Base-by-base conservation (phyloP, 179 eudicot genomes). In the Pouteria campechiana region DNA sequence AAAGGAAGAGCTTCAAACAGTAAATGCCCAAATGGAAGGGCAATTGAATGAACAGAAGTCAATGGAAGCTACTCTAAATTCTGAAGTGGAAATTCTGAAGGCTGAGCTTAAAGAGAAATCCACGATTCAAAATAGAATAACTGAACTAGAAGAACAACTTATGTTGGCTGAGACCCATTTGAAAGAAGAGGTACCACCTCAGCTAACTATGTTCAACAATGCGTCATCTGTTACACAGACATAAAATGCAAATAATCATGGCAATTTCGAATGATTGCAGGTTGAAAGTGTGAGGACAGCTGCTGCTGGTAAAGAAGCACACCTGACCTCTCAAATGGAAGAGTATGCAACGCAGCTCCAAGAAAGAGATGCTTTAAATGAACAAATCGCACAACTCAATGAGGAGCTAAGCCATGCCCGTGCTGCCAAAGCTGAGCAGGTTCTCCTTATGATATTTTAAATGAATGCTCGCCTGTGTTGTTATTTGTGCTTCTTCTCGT, bases 111-210 rank as follows among this genome's bases (percentile, higher is more conserved):
- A 48, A n/a, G 74, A 57, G 60, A 79, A 79, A 41, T 52, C 70
- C 23, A 56, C 41, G 48, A 45, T 76, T 39, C 63, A 58, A 46
- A 65, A 41, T 40, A 72, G 25, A 25, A 8, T 73, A 54, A 73
- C 73, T 38, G 76, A 79, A 54, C 70, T 70, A 22, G 77, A 75
- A 65, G 79, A 65, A 34, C 60, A 70, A 42, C 50, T 47, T 40
- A 65, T 52, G 44, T 43, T 50, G 50, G 52, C 72, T 25, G 81
- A 74, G 61, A 60, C 79, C 47, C 65, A 37, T 37, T 41, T 66
- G 44, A 71, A 68, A 48, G 67, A 71, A 46, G 72, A 68, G 79
- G 81, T 79, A 53, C 23, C 21, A 14, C 13, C 32, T 10, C 6
- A n/a, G n/a, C n/a, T n/a, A n/a, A n/a, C n/a, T n/a, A n/a, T n/a